Evolutionary conservation across 768 basidiomycete genomes (phyloP), one percentile per base, ranked within the genome.

Genomic region (Termitomyces sp.): DNA sequence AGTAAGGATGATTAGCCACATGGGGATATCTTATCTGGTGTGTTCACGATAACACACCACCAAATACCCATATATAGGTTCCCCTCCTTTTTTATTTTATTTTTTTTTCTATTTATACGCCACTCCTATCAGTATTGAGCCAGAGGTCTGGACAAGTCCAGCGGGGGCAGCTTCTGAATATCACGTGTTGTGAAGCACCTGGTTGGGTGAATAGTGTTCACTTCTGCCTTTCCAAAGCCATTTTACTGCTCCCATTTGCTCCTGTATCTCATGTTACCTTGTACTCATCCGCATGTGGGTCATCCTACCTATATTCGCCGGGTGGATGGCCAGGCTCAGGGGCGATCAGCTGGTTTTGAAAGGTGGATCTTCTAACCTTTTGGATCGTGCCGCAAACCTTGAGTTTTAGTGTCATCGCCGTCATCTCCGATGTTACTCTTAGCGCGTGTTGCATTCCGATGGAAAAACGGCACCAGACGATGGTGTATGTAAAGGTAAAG

Each of bases 401-500:
- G 49, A 39, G 18, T 45, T 42, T 36, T 48, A 56, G 39, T 36
- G 44, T 57, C 39, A 45, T 33, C 56, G 49, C 66, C 64, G 63
- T 64, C 61, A 64, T 66, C 39, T 58, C 61, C 67, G 63, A 60
- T 57, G 50, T 9, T 9, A 11, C 45, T 49, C 52, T 59, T 42
- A 57, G 58, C 46, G 53, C 57, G 51, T 68, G 60, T 58, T 58
- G 33, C 59, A 58, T 63, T 66, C 65, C 55, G 65, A 68, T 68
- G 65, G 67, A 68, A 65, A 66, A 66, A 63, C 55, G 59, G 52
- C 40, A 55, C 46, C 57, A 52, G n/a, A 58, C 53, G 54, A 32
- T 38, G 52, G 59, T 42, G 9, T 68, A 65, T 67, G 61, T 65
- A 68, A 66, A 63, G 65, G 61, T 65, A 68, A 66, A 63, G 65